Evolutionary conservation across 1,284 basidiomycete genomes (phyloP), one percentile per base, ranked within the genome.

Genomic region (Sphagnurus paluster): DNA sequence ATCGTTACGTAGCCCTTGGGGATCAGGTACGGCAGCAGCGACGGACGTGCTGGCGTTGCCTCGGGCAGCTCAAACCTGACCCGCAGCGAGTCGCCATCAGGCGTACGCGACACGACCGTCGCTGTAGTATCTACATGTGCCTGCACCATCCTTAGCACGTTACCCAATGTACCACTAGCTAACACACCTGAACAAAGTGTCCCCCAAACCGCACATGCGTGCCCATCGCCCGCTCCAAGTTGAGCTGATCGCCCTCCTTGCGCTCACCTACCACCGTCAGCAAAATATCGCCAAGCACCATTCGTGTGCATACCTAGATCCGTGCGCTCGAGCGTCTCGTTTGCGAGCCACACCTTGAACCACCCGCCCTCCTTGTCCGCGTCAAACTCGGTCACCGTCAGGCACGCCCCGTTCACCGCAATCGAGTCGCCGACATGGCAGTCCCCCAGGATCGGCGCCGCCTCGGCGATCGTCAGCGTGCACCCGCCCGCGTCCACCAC

Each of bases 1-100:
- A 99, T 83, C 8, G 95, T 86, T 46, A 99, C 78, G 66, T 95
- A 99, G 41, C 96, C 96, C 67, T 99, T 99, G n/a, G 89, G 84
- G 50, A 99, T 90, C 54, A 99, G 74, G 64, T 93, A 97, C 0
- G 80, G 84, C 44, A 93, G 72, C 24, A 91, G 74, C 4, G 79
- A 87, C 25, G 81, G 84, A 38, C 80, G 75, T 9, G 71, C 68
- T n/a, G 70, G 64, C 2, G 80, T 84, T 17, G 79, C 70, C 51
- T 83, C 73, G 3, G 84, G 74, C 41, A 98, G 77, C 60, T 83
- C 77, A 72, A 95, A 98, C 44, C 75, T 79, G 58, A 92, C 73
- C 25, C 90, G 85, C 54, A 97, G 65, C 8, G 94, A 97, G 60
- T 96, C 92, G 11, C 93, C 94, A 59, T 98, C 97, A 9, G 77